Conservation (phyloP, 352 stramenopile species). For the Globisporangium mamillatum region DNA sequence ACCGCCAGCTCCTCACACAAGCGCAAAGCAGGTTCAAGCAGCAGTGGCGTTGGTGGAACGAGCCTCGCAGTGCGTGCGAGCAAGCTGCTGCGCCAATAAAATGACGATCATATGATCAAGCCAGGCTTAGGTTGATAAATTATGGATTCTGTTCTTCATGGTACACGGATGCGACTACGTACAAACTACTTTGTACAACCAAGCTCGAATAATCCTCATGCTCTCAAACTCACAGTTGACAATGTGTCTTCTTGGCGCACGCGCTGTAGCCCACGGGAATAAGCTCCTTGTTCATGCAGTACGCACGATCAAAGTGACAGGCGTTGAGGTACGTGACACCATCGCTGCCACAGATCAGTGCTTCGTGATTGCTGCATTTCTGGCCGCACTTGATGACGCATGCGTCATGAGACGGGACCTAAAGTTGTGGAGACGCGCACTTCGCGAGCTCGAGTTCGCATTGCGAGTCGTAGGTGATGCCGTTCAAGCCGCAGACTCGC, state of each 20-base stretch:
- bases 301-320: neutral
- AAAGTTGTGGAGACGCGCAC: neutral
- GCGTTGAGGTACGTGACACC: slow-evolving; percentile 3
- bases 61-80: slow-evolving; percentile 1
- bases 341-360: neutral
- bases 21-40: neutral
- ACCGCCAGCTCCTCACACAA: neutral
- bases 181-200: too few species aligned
- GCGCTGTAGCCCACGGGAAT: neutral
- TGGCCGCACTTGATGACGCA: neutral
- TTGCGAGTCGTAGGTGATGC: neutral
- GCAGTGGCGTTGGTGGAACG: neutral
- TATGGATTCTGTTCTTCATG: neutral
- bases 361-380: neutral
- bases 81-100: slow-evolving; percentile 10
- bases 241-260: too few species aligned
- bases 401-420: too few species aligned
- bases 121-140: neutral
- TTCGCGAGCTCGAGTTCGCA: slow-evolving; percentile 3
- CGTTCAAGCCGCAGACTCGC: neutral
- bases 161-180: too few species aligned
- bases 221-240: too few species aligned
- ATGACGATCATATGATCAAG: neutral
- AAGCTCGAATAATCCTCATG: too few species aligned
- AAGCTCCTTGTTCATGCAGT: neutral